Base-by-base conservation (phyloP, 1,284 basidiomycete genomes). In the Trametes pubescens region DNA sequence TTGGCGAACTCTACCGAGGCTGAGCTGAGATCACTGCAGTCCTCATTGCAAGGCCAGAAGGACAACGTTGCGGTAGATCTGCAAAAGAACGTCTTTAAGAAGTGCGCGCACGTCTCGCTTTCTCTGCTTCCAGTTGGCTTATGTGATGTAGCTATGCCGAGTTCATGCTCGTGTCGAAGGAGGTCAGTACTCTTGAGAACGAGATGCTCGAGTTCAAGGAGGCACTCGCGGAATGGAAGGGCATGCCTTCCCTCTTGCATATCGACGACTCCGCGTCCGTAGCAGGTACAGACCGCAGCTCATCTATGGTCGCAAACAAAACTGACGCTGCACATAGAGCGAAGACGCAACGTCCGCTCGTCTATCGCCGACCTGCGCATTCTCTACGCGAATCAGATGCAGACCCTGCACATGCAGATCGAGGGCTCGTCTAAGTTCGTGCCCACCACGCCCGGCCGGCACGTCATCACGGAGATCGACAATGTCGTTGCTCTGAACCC, bases 191-290 rank as follows among this genome's bases (percentile, higher is more conserved):
- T 0, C 85, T 99, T 13, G 97, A 99, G 80, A 98, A 97, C 75
- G 96, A 99, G 76, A 95, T 99, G 93, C 86, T 99, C 40, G 96
- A 99, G 74, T 88, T 99, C 75, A 99, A 98, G 75, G 94, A 97
- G 64, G 86, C 93, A 3, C 82, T 99, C 1, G 90, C 91, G 16
- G 98, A 99, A 74, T 99, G 96, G 92, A 96, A 95, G 76, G 88
- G 88, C 54, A 94, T 98, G 83, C 96, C 96, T 0, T 94, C 94
- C n/a, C 84, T 95, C 14, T 84, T 98, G 46, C 93, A 96, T 67
- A 91, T 97, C 62, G 94, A 94, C 60, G 93, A 94, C 70, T 86
- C 87, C 2, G 84, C 85, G 49, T 85, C 86, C 11, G 82, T 77
- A 35, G 83, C 74, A 76, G 84, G 74, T 85, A 18, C 37, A 8